Conservation (phyloP, 2,329 filamentous ascomycete genomes). For the Cladosporium velox region DNA sequence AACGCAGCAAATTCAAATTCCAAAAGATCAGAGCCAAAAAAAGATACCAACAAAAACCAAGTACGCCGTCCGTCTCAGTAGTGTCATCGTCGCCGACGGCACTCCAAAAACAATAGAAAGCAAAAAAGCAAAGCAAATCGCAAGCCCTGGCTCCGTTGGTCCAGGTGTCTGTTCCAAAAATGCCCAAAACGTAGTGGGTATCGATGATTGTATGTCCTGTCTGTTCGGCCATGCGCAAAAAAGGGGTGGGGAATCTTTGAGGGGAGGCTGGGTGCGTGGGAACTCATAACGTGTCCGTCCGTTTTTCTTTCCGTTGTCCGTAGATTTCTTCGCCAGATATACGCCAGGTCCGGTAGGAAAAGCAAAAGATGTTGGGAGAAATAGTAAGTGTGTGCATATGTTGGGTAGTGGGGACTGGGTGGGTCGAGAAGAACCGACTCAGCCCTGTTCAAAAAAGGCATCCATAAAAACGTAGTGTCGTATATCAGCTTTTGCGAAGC, state of each 20-base stretch:
- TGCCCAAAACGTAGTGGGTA: slow-evolving; percentile 1
- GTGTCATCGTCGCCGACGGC: background rate
- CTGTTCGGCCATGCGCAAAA: slow-evolving; percentile 7
- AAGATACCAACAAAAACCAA: background rate
- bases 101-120: background rate
- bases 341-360: background rate
- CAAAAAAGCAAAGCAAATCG: background rate
- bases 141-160: background rate
- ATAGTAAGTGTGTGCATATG: background rate
- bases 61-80: background rate
- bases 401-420: background rate
- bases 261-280: background rate
- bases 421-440: background rate
- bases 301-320: background rate
- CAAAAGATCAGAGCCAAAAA: background rate
- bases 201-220: slow-evolving; percentile 13
- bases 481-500: slow-evolving; percentile 6
- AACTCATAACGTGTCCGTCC: background rate
- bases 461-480: background rate
- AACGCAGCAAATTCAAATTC: background rate
- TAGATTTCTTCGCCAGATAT: background rate
- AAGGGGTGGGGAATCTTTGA: background rate
- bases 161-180: background rate
- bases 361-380: background rate
- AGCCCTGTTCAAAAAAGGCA: background rate